phyloP scores from a whole-genome alignment of 164 flowering plant species.

The Vitis cinerea region DNA sequence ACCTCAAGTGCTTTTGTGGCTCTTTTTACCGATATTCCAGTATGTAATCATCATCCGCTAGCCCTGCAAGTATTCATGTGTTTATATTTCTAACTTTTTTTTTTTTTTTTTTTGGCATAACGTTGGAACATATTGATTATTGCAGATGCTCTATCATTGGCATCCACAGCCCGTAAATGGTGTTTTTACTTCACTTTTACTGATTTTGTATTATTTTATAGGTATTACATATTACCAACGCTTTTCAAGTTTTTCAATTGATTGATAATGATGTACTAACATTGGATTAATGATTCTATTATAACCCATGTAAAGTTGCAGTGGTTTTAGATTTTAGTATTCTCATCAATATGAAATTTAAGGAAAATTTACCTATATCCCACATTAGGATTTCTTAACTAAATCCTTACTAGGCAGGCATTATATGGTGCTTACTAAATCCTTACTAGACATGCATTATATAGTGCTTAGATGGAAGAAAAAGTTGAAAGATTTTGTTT shows the following conservation, averaged over 20 bases:
- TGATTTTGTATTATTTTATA: constrained; percentile 72
- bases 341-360: neutral
- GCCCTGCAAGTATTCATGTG: neutral
- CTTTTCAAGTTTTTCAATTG: neutral
- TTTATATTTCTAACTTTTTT: neutral
- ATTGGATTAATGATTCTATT: neutral
- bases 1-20: constrained; percentile 69
- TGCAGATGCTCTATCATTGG: constrained; percentile 70
- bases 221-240: constrained; percentile 37
- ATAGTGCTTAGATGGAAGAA: neutral
- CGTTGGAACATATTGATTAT: constrained; percentile 1
- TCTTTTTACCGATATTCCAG: constrained; percentile 71
- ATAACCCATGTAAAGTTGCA: too few species aligned
- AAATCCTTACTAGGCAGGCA: neutral
- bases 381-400: neutral
- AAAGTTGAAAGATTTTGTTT: neutral
- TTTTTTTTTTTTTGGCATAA: neutral
- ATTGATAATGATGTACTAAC: neutral
- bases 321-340: neutral
- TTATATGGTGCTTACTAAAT: neutral
- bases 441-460: neutral
- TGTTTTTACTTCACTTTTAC: constrained; percentile 41
- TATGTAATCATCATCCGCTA: constrained; percentile 31
- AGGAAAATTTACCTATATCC: neutral
- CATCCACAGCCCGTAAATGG: constrained; percentile 30